Percentiles rank a stretch among this genome's conserved stretches.
These are phyloP conservation scores for Botrytis hyacinthi DNA, from an alignment of 2,329 filamentous ascomycete species.

Conservation along the genomic window DNA sequence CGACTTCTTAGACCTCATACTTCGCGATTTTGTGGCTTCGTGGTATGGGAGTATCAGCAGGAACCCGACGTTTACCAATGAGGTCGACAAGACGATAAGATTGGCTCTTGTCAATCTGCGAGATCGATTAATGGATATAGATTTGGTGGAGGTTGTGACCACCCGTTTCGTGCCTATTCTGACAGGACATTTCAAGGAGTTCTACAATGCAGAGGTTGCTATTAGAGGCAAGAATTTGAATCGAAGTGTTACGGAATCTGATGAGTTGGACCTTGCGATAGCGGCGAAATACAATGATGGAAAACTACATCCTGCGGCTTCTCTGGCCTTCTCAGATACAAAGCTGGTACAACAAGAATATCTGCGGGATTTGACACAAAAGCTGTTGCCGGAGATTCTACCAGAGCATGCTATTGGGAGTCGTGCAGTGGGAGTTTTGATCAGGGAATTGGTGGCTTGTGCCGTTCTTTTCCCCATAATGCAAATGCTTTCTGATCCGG, in stretches of 20 bases:
- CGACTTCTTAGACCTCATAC: constrained; percentile 69
- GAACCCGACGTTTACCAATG: constrained; percentile 76
- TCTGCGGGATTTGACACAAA: constrained; percentile 70
- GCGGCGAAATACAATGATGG: constrained; percentile 91
- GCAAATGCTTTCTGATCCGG: constrained; percentile 79
- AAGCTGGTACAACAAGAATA: constrained; percentile 87
- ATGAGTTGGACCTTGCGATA: constrained; percentile 92
- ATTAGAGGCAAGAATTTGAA: constrained; percentile 87
- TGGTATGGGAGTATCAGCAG: constrained; percentile 89
- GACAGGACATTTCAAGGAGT: constrained; percentile 84
- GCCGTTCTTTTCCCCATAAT: constrained; percentile 83
- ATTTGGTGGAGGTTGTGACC: constrained; percentile 80
- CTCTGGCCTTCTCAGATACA: constrained; percentile 77
- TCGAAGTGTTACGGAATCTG: constrained; percentile 88
- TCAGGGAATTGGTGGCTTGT: constrained; percentile 89
- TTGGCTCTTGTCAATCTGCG: constrained; percentile 68
- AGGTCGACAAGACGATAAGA: constrained; percentile 80
- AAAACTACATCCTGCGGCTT: constrained; percentile 81
- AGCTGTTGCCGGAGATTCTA: constrained; percentile 71
- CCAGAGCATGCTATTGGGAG: constrained; percentile 74
- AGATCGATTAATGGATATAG: constrained; percentile 70
- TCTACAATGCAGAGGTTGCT: constrained; percentile 82
- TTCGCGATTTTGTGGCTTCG: constrained; percentile 79
- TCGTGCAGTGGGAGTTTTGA: constrained; percentile 72
- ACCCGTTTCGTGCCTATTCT: constrained; percentile 82